A percentile compares a stretch with the other conserved stretches of the same genome.
Evolutionary conservation across 495 filamentous ascomycete species (phyloP).

Genomic region (Hypoxylon fuscum): DNA sequence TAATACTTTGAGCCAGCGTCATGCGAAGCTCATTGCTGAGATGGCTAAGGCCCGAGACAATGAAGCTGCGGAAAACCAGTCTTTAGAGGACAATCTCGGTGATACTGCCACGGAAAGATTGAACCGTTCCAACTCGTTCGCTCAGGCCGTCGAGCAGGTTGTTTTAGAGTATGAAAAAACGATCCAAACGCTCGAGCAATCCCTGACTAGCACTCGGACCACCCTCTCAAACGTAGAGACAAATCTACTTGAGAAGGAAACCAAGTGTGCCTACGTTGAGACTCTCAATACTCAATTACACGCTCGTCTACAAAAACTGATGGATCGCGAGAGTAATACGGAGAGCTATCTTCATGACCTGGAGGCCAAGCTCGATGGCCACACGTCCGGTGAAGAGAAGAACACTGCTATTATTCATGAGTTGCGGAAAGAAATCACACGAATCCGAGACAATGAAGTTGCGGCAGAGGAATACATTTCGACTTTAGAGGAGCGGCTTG

Average conservation of each 20-base stretch:
- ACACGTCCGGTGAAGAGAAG: conserved; percentile 91
- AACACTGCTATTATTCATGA: conserved; percentile 84
- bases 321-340: conserved; percentile 87
- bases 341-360: conserved; percentile 92
- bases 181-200: conserved; percentile 91
- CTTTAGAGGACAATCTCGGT: conserved; percentile 65
- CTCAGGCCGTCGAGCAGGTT: conserved; percentile 93
- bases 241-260: conserved; percentile 88
- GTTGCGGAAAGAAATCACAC: conserved; percentile 87
- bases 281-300: conserved; percentile 92
- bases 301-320: conserved; percentile 83
- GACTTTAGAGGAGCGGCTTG: conserved; percentile 93
- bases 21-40: conserved; percentile 94
- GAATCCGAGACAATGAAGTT: conserved; percentile 90
- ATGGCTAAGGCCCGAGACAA: conserved; percentile 84
- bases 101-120: conserved; percentile 87
- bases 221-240: conserved; percentile 87
- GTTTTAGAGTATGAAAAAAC: conserved; percentile 99
- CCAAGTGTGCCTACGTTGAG: conserved; percentile 89
- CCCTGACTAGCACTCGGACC: conserved; percentile 86
- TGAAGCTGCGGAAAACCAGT: conserved; percentile 61
- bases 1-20: conserved; percentile 84
- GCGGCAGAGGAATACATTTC: conserved; percentile 96
- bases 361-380: conserved; percentile 86
- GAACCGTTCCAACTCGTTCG: conserved; percentile 93